Evolutionary conservation across 129 eudicot genomes (phyloP), one percentile per base, ranked within the genome.

Genomic region (Sambucus nigra): DNA sequence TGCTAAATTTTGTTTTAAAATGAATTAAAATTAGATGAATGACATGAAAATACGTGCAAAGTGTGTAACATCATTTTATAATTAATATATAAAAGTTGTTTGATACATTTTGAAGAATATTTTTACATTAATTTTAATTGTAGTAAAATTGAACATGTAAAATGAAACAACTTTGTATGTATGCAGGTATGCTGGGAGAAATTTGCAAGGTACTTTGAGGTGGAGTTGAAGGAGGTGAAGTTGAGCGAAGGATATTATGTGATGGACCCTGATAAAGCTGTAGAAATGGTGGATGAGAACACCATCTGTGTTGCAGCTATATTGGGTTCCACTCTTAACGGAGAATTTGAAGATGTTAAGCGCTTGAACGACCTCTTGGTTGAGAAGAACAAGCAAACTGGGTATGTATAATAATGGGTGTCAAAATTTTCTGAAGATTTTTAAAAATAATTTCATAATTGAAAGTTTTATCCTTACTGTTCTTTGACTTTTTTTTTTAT

Each of bases 241-340:
- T 45, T 73, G 53, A 67, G 65, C 2, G 79, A 73, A 16, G 73
- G 73, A 3, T 73, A 55, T 62, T 73, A 67, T 44, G 79, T 73
- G 1, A 67, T 73, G 79, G 69, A 73, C 66, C 79, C 79, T 13
- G 66, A 55, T 5, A 47, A 66, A 60, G 74, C 79, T 6, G 87
- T 67, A 5, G 87, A 76, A 63, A 69, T 86, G 95, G 95, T 86
- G 21, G 95, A 86, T 25, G 95, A 86, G 79, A 86, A 86, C 76
- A 86, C 95, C 18, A 86, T 86, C 0, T 86, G 95, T 47, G 95
- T 86, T 0, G 95, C 93, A 15, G 93, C 95, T 16, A 86, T 86
- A 32, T 62, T 86, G 56, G 95, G 95, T 32, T 86, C 95, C 7
- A 86, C 95, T 28, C 87, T 86, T 18, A 86, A 86, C 26, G 95